phyloP scores from a whole-genome alignment of 2,329 filamentous ascomycete genomes.

The Exophiala oligosperma region DNA sequence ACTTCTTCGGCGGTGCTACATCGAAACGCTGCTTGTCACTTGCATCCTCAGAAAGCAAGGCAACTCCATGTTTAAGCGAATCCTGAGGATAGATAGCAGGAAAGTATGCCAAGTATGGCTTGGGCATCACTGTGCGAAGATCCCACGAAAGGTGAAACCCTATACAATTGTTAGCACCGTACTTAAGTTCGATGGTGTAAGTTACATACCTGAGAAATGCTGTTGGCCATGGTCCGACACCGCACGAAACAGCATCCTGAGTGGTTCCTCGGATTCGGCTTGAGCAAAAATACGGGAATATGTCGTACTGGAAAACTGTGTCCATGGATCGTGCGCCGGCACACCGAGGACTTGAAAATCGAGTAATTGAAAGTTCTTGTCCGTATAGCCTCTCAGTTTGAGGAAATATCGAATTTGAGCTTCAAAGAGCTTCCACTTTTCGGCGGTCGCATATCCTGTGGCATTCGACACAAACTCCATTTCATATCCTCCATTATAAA shows the following conservation, averaged over 20 bases:
- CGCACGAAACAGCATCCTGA: slow-evolving; percentile 21
- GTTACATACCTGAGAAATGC: slow-evolving; percentile 44
- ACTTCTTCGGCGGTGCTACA: slow-evolving; percentile 26
- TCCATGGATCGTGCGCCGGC: slow-evolving; percentile 39
- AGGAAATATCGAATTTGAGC: slow-evolving; percentile 48
- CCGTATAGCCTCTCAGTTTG: slow-evolving; percentile 34
- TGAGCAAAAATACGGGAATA: slow-evolving; percentile 49
- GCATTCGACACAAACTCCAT: slow-evolving; percentile 48
- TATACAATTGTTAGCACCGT: too few relatives aligned
- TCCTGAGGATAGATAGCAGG: slow-evolving; percentile 38
- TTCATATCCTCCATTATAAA: slow-evolving; percentile 52
- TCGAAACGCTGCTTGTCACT: too few relatives aligned
- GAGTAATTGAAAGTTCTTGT: slow-evolving; percentile 48
- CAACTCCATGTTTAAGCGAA: slow-evolving; percentile 32
- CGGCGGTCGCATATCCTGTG: slow-evolving; percentile 48
- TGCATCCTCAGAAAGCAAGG: slow-evolving; percentile 22
- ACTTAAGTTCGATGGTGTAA: too few relatives aligned
- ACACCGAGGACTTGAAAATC: slow-evolving; percentile 52
- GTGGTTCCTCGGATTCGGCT: slow-evolving; percentile 29
- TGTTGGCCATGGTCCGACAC: slow-evolving; percentile 34
- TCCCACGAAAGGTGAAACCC: slow-evolving; percentile 42
- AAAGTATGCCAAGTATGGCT: slow-evolving; percentile 45
- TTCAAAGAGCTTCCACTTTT: slow-evolving; percentile 54
- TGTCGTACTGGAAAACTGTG: slow-evolving; percentile 45
- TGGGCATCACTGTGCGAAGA: slow-evolving; percentile 40